Evolutionary conservation across 495 filamentous ascomycete genomes (phyloP).

Genomic region (Aspergillus avenaceus): DNA sequence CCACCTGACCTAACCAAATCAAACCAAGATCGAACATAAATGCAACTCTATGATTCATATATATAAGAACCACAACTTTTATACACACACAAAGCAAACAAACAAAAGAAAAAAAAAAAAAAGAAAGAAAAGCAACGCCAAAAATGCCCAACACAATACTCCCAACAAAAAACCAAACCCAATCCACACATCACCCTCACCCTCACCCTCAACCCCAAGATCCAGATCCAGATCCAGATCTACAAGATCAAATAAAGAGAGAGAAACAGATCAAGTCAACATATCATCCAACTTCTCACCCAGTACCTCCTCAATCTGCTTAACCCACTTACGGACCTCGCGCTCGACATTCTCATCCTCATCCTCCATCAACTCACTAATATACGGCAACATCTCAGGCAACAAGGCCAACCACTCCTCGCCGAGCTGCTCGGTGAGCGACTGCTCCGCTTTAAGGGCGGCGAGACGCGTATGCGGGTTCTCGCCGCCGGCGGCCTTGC

Average conservation of each 20-base stretch:
- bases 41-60: not conserved
- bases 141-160: not conserved
- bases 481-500: conserved; percentile 47
- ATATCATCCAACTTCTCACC: conserved; percentile 87
- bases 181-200: too few species aligned
- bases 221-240: too few species aligned
- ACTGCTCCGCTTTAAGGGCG: conserved; percentile 73
- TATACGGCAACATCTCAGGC: conserved; percentile 91
- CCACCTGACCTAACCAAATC: too few species aligned
- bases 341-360: conserved; percentile 88
- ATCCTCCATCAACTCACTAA: conserved; percentile 92
- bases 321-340: conserved; percentile 82
- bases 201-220: too few species aligned
- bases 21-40: too few species aligned
- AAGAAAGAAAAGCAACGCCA: not conserved
- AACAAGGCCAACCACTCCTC: conserved; percentile 89
- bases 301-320: conserved; percentile 77
- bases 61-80: conserved; percentile 6
- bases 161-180: not conserved
- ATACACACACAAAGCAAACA: not conserved
- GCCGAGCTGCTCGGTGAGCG: conserved; percentile 70
- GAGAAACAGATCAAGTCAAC: conserved; percentile 78
- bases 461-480: conserved; percentile 58
- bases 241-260: too few species aligned
- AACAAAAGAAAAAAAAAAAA: not conserved